Percentiles rank a stretch among this genome's conserved stretches.
Evolutionary conservation across 2,329 filamentous ascomycete species (phyloP).

Genomic region (Tolypocladium album): DNA sequence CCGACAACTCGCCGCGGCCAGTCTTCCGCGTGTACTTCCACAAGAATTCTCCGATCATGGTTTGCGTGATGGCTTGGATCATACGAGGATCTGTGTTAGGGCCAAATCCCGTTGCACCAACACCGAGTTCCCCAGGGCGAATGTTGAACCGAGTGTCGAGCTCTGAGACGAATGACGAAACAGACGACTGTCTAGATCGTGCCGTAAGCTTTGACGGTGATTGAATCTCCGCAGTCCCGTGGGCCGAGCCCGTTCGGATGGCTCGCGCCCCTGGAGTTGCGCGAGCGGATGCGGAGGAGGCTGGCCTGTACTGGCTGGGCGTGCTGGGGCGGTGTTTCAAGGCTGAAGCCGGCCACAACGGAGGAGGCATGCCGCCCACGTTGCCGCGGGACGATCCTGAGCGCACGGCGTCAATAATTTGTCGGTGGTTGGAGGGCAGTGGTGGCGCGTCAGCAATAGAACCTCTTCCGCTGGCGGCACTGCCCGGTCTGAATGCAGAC

Average conservation of each 20-base stretch:
- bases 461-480: constrained; percentile 54
- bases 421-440: constrained; percentile 70
- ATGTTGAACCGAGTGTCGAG: constrained; percentile 86
- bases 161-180: constrained; percentile 93
- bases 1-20: constrained; percentile 79
- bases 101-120: constrained; percentile 48
- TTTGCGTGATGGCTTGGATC: constrained; percentile 98
- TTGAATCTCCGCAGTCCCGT: constrained; percentile 35
- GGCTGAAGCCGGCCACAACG: constrained; percentile 71
- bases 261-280: constrained; percentile 49
- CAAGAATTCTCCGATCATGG: constrained; percentile 97
- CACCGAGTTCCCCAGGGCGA: constrained; percentile 41
- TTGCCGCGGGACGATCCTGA: constrained; percentile 39
- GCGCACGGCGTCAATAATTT: constrained; percentile 73
- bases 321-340: constrained; percentile 48
- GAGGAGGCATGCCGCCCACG: constrained; percentile 60
- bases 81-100: constrained; percentile 83
- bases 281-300: constrained; percentile 35
- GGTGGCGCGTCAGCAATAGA: constrained; percentile 47
- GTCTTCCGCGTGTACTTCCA: constrained; percentile 98
- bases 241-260: constrained; percentile 32
- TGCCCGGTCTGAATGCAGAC: constrained; percentile 50
- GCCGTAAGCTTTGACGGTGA: constrained; percentile 31
- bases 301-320: constrained; percentile 38
- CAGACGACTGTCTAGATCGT: constrained; percentile 55